Evolutionary conservation across 768 basidiomycete genomes (phyloP).

Genomic region (Podaxis sp.): DNA sequence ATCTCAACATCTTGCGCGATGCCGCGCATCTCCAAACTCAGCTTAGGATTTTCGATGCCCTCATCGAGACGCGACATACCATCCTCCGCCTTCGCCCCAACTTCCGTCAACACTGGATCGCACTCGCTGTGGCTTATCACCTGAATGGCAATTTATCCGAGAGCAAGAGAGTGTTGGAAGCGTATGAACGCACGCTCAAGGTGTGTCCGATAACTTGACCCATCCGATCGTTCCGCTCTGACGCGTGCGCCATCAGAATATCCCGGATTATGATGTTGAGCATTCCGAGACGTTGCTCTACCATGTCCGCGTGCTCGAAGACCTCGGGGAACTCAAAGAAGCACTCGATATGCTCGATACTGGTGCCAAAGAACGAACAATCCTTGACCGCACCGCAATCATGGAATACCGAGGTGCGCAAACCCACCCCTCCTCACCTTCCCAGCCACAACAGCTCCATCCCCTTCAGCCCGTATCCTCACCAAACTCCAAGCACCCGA

Average conservation of each 20-base stretch:
- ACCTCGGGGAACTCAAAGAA: constrained; percentile 59
- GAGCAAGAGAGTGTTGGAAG: constrained; percentile 70
- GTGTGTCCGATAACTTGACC: constrained; percentile 34
- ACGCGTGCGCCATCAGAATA: constrained; percentile 51
- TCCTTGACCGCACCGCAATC: constrained; percentile 71
- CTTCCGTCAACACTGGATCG: constrained; percentile 87
- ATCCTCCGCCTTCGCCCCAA: constrained; percentile 81
- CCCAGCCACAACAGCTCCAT: constrained; percentile 14
- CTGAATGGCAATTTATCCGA: constrained; percentile 73
- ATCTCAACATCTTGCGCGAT: constrained; percentile 91
- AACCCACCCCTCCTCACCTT: background rate
- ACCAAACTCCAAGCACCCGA: constrained; percentile 63
- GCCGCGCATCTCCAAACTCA: constrained; percentile 88
- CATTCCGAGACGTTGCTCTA: constrained; percentile 83
- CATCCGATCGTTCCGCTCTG: background rate
- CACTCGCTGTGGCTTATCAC: constrained; percentile 84
- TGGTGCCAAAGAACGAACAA: constrained; percentile 59
- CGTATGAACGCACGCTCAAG: constrained; percentile 72
- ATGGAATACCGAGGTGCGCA: constrained; percentile 65
- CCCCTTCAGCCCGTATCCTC: constrained; percentile 68
- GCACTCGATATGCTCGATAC: constrained; percentile 65
- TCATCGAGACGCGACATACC: constrained; percentile 80
- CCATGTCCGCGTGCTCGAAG: constrained; percentile 72
- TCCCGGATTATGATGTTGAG: constrained; percentile 78
- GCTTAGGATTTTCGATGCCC: constrained; percentile 71